These are phyloP conservation scores for Aspergillus ochraceoroseus DNA, from an alignment of 2,329 filamentous ascomycete species.

Conservation along the genomic window DNA sequence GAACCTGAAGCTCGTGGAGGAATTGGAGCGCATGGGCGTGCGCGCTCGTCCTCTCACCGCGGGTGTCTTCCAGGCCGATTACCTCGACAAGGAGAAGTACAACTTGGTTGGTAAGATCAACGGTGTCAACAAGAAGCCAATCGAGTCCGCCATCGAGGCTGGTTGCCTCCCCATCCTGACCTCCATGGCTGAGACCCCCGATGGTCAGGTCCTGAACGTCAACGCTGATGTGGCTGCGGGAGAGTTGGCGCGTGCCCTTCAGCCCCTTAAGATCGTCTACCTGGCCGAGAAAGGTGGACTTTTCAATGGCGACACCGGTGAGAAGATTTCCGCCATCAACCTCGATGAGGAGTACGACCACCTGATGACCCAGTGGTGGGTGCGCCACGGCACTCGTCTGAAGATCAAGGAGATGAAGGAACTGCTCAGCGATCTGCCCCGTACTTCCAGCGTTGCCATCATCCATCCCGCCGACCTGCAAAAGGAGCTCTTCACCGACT, in stretches of 20 bases:
- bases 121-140: conserved; percentile 80
- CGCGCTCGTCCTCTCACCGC: conserved; percentile 82
- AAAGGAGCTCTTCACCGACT: conserved; percentile 95
- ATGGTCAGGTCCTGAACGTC: conserved; percentile 91
- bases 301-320: conserved; percentile 85
- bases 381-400: conserved; percentile 84
- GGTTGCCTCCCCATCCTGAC: conserved; percentile 90
- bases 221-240: conserved; percentile 96
- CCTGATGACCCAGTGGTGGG: conserved; percentile 91
- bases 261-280: conserved; percentile 96
- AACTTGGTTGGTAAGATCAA: conserved; percentile 94
- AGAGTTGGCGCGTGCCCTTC: conserved; percentile 79
- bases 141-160: conserved; percentile 84
- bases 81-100: conserved; percentile 94
- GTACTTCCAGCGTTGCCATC: conserved; percentile 91
- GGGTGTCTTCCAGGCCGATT: conserved; percentile 87
- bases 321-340: conserved; percentile 97
- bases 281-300: conserved; percentile 96
- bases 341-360: conserved; percentile 92
- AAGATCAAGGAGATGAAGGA: conserved; percentile 99
- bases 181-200: conserved; percentile 89
- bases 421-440: conserved; percentile 78
- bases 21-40: conserved; percentile 83
- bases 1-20: conserved; percentile 87
- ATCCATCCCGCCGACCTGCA: conserved; percentile 94